Conservation (phyloP, 1,284 basidiomycete genomes). For the Lignosus rhinocerotis region DNA sequence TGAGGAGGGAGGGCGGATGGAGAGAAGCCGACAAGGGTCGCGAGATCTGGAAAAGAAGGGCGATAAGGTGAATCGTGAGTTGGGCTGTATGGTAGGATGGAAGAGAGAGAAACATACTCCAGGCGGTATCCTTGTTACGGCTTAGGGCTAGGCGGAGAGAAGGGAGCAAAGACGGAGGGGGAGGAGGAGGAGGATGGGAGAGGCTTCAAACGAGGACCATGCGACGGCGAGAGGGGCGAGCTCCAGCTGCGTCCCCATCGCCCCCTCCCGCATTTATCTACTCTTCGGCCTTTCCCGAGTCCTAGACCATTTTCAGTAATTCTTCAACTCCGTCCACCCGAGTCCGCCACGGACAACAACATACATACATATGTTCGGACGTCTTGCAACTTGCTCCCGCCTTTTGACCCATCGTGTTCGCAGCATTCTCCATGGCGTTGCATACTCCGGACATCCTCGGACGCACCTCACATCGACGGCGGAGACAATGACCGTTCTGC, state of each 20-base stretch:
- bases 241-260: background rate
- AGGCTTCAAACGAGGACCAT: conserved; percentile 33
- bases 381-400: background rate
- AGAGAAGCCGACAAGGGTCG: conserved; percentile 90
- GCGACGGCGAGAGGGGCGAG: conserved; percentile 20
- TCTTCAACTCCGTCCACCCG: background rate
- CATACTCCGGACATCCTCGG: no score
- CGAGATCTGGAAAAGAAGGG: conserved; percentile 64
- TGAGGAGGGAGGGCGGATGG: conserved; percentile 42
- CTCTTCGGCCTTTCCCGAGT: conserved; percentile 13
- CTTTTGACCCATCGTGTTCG: background rate
- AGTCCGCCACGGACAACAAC: no score
- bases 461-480: no score
- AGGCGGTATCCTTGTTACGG: conserved; percentile 81
- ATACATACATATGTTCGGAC: no score
- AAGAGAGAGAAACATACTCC: conserved; percentile 47
- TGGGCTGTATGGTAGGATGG: conserved; percentile 1
- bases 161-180: conserved; percentile 36
- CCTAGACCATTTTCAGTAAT: background rate
- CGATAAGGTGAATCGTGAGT: conserved; percentile 9
- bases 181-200: conserved; percentile 21
- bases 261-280: conserved; percentile 11
- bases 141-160: conserved; percentile 48
- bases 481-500: no score
- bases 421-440: background rate